Percentiles rank a stretch among this genome's conserved stretches.
Evolutionary conservation across 1,284 basidiomycete species (phyloP).

Genomic region (Wallemia hederae): DNA sequence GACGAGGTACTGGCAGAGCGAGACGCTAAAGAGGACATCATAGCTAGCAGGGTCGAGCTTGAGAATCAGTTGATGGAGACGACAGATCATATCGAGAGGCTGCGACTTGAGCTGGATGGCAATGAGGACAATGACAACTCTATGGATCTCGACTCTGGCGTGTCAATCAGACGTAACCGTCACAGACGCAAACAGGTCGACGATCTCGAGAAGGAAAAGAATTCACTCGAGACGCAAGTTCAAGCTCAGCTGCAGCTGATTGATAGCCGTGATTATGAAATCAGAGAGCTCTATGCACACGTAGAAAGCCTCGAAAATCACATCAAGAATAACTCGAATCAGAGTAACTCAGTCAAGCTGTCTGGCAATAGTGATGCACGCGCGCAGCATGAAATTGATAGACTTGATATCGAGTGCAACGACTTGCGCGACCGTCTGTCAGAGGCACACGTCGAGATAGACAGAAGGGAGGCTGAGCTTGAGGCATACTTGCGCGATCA

Average conservation of each 20-base stretch:
- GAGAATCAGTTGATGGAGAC: constrained; percentile 20
- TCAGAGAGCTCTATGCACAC: constrained; percentile 9
- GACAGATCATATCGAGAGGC: constrained; percentile 36
- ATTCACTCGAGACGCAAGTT: constrained; percentile 12
- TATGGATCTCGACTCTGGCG: background rate
- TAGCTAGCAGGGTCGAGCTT: constrained; percentile 7
- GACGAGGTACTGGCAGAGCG: constrained; percentile 37
- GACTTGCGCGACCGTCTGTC: constrained; percentile 40
- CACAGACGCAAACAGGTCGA: background rate
- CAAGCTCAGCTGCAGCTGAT: constrained; percentile 13
- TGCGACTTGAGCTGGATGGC: constrained; percentile 30
- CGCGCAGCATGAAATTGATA: background rate
- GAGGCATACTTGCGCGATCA: constrained; percentile 39
- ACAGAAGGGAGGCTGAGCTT: constrained; percentile 52
- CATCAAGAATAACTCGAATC: background rate
- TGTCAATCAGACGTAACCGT: background rate
- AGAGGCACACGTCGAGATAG: constrained; percentile 43
- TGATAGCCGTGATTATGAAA: constrained; percentile 11
- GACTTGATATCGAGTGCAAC: constrained; percentile 25
- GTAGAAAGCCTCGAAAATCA: background rate
- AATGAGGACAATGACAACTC: background rate
- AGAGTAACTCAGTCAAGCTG: background rate
- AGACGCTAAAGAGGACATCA: constrained; percentile 21
- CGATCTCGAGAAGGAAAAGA: constrained; percentile 26
- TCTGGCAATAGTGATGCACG: background rate